phyloP scores from a whole-genome alignment of 2,329 filamentous ascomycete genomes.

The Fusarium odoratissimum region DNA sequence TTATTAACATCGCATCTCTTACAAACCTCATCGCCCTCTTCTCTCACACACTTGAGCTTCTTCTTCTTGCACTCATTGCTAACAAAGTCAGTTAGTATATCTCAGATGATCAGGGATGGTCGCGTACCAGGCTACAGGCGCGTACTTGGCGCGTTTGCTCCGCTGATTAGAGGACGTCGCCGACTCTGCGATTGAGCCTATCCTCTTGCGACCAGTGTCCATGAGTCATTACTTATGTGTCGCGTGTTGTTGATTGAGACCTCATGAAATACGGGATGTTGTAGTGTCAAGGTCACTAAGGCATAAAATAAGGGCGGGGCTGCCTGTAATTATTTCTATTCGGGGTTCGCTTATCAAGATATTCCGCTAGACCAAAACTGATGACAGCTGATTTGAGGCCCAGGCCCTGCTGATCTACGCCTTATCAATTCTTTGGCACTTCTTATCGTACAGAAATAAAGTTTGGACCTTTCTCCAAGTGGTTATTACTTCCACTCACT shows the following conservation, averaged over 20 bases:
- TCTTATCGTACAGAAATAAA: not conserved
- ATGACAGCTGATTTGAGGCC: not conserved
- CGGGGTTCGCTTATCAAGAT: not conserved
- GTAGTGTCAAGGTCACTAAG: not conserved
- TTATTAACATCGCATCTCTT: not conserved
- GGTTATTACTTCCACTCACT: not conserved
- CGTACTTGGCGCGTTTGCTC: constrained; percentile 21
- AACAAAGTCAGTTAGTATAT: not conserved
- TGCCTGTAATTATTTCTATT: not conserved
- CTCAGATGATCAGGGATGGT: accelerated
- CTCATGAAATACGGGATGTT: not conserved
- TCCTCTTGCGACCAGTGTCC: constrained; percentile 1
- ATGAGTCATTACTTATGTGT: not conserved
- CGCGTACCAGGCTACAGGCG: constrained; percentile 14
- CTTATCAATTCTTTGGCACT: not conserved
- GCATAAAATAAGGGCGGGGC: no score
- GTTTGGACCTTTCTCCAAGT: not conserved
- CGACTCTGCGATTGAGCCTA: not conserved
- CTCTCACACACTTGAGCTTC: constrained; percentile 16
- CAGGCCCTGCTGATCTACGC: not conserved
- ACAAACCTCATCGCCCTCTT: not conserved
- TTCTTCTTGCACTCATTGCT: constrained; percentile 22
- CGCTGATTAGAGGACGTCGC: not conserved
- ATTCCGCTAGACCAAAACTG: not conserved
- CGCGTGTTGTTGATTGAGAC: not conserved